A percentile compares a stretch with the other conserved stretches of the same genome.
phyloP scores from a whole-genome alignment of 495 filamentous ascomycete species.

The Aspergillus mulundensis region DNA sequence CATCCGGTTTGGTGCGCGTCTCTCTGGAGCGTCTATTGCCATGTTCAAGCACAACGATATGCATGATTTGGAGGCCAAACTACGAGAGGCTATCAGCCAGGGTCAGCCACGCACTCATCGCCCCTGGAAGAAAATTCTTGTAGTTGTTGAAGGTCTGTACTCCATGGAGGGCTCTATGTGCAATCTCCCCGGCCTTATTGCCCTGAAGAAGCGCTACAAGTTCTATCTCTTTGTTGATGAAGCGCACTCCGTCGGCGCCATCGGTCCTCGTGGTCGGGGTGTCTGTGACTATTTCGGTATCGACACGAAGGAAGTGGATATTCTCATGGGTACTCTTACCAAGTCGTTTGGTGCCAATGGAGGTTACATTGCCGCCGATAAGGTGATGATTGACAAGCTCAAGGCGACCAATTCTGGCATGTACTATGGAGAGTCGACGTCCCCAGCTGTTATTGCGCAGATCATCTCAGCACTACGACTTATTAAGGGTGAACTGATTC shows the following conservation, averaged over 20 bases:
- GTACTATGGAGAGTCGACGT: constrained; percentile 81
- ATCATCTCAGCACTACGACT: constrained; percentile 80
- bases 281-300: constrained; percentile 97
- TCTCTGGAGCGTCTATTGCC: constrained; percentile 88
- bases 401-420: constrained; percentile 79
- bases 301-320: constrained; percentile 82
- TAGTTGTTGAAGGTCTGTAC: constrained; percentile 95
- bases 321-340: constrained; percentile 96
- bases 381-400: constrained; percentile 87
- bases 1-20: constrained; percentile 88
- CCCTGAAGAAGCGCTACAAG: constrained; percentile 90
- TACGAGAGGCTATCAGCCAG: constrained; percentile 90
- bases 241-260: constrained; percentile 92
- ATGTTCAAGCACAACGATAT: constrained; percentile 99
- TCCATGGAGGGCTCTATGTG: constrained; percentile 99
- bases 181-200: constrained; percentile 81
- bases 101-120: constrained; percentile 95
- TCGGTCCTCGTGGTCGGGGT: constrained; percentile 82
- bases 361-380: constrained; percentile 89
- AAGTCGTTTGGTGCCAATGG: constrained; percentile 99
- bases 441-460: constrained; percentile 82
- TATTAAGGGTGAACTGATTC: constrained; percentile 80
- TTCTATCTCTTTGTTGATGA: constrained; percentile 94
- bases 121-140: constrained; percentile 97
- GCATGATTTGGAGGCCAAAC: constrained; percentile 72